These are phyloP conservation scores for Skeletonema menzelii DNA, from an alignment of 108 stramenopile genomes.

Conservation along the genomic window DNA sequence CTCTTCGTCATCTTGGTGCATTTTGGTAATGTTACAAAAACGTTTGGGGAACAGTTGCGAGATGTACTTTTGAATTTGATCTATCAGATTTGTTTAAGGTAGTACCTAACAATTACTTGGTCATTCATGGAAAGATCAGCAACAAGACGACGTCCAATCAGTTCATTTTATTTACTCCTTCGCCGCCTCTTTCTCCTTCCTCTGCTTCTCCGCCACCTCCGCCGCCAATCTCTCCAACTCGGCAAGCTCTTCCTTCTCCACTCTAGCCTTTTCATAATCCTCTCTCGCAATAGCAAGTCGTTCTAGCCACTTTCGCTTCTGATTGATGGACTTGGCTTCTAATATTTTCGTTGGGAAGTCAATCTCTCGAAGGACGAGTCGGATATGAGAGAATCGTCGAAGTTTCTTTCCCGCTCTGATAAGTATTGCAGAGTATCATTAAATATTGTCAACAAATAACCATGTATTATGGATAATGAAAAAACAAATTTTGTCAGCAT, in stretches of 20 bases:
- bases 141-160: too few species aligned
- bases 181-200: constrained; percentile 17
- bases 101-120: too few species aligned
- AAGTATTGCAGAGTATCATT: too few species aligned
- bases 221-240: constrained; percentile 54
- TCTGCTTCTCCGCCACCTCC: constrained; percentile 38
- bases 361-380: constrained; percentile 78
- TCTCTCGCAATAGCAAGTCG: constrained; percentile 59
- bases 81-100: too few species aligned
- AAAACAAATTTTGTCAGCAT: neutral
- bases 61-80: too few species aligned
- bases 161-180: too few species aligned
- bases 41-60: too few species aligned
- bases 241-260: constrained; percentile 71
- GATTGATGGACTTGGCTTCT: constrained; percentile 58
- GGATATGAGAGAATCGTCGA: constrained; percentile 70
- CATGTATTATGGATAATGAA: too few species aligned
- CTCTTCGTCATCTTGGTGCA: too few species aligned
- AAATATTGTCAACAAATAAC: neutral
- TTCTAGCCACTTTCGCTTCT: constrained; percentile 72
- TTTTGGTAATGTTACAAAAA: too few species aligned
- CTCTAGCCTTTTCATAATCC: constrained; percentile 59
- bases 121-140: too few species aligned
- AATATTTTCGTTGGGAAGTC: constrained; percentile 78
- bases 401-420: constrained; percentile 62